Percentiles rank a stretch among this genome's conserved stretches.
Evolutionary conservation across 192 early-diverging fungal species (phyloP).

Genomic region (Phlyctochytrium arcticum): DNA sequence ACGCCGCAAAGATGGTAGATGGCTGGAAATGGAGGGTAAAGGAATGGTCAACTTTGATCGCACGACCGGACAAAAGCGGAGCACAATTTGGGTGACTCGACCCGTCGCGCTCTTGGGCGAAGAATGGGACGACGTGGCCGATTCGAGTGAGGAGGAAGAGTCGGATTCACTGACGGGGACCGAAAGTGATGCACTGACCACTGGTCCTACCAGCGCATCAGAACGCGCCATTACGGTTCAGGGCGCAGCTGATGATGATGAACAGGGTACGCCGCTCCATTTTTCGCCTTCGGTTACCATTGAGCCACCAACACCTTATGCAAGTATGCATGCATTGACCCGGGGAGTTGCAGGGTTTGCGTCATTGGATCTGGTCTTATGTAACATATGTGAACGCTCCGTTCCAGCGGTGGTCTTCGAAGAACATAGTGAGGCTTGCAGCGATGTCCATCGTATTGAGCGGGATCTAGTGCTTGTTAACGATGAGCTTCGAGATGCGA

Average conservation of each 20-base stretch:
- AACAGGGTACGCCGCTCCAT: background rate
- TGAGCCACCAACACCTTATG: background rate
- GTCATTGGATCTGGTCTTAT: conserved; percentile 51
- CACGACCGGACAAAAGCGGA: conserved; percentile 54
- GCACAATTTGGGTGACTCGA: conserved; percentile 75
- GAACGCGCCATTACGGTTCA: background rate
- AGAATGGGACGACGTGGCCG: conserved; percentile 36
- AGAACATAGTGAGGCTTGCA: conserved; percentile 65
- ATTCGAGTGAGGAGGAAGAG: conserved; percentile 22
- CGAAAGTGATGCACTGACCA: too few species aligned
- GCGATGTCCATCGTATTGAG: conserved; percentile 70
- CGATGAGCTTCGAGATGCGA: conserved; percentile 62
- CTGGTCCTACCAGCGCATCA: background rate
- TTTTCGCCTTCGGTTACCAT: background rate
- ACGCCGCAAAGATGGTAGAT: conserved; percentile 45
- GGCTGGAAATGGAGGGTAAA: conserved; percentile 76
- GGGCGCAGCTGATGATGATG: background rate
- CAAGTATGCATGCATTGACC: background rate
- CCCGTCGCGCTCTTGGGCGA: conserved; percentile 50
- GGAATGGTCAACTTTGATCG: conserved; percentile 79
- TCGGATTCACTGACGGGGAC: background rate
- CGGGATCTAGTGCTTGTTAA: conserved; percentile 73
- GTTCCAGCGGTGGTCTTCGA: conserved; percentile 71
- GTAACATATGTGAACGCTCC: conserved; percentile 73
- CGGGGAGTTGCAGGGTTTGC: too few species aligned